Conservation (phyloP, 257 asterid species). For the Lycium ferocissimum region DNA sequence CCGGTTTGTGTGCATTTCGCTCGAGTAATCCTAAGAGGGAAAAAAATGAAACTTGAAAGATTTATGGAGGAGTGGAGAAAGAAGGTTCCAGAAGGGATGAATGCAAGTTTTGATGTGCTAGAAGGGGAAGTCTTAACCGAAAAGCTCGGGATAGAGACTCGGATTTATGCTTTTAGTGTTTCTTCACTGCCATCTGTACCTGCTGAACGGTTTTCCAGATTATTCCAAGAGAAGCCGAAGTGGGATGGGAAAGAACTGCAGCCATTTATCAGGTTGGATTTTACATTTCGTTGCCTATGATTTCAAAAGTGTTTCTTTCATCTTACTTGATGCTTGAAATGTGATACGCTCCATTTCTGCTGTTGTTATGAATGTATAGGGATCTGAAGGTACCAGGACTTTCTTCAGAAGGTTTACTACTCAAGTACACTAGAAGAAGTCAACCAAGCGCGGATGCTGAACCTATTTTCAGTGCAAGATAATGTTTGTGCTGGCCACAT, state of each 20-base stretch:
- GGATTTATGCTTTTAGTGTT: slow-evolving; percentile 70
- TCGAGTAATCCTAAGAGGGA: slow-evolving; percentile 63
- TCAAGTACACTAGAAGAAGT: slow-evolving; percentile 80
- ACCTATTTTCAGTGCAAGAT: slow-evolving; percentile 88
- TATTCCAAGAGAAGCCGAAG: slow-evolving; percentile 68
- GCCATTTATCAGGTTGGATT: slow-evolving; percentile 76
- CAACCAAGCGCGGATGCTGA: slow-evolving; percentile 76
- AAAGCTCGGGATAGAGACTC: slow-evolving; percentile 72
- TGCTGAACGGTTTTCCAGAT: slow-evolving; percentile 64
- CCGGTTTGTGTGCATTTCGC: slow-evolving; percentile 73
- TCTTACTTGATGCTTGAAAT: slow-evolving; percentile 13
- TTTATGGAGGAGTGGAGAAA: slow-evolving; percentile 76
- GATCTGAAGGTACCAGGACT: slow-evolving; percentile 91
- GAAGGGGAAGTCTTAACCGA: slow-evolving; percentile 90
- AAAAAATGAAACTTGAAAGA: slow-evolving; percentile 71
- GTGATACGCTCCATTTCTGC: slow-evolving; percentile 19
- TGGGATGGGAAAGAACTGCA: slow-evolving; percentile 96
- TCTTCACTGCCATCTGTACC: slow-evolving; percentile 81
- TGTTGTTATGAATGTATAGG: slow-evolving; percentile 47
- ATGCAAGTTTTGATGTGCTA: slow-evolving; percentile 66
- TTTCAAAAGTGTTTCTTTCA: slow-evolving; percentile 20
- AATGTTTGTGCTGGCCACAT: slow-evolving; percentile 7
- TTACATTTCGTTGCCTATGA: background rate
- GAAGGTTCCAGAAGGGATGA: slow-evolving; percentile 74
- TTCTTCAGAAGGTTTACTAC: slow-evolving; percentile 85